Conservation (phyloP, 2,329 filamentous ascomycete species). For the Cercospora berteroae region DNA sequence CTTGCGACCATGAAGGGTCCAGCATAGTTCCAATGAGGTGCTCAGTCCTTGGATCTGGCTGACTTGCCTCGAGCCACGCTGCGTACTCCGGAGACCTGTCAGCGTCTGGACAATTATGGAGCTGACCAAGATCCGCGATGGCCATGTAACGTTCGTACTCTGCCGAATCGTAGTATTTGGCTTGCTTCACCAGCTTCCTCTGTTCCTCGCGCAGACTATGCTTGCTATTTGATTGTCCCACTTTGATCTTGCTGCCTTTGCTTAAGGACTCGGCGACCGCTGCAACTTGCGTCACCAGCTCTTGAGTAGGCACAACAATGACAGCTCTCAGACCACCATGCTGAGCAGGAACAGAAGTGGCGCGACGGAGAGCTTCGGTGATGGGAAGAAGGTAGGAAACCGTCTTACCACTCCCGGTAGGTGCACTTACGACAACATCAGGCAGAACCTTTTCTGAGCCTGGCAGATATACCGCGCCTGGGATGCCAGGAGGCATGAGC, state of each 20-base stretch:
- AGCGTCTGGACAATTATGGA: constrained; percentile 34
- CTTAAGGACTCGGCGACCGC: constrained; percentile 71
- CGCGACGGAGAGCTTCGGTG: constrained; percentile 67
- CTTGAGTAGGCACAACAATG: constrained; percentile 82
- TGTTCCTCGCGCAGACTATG: constrained; percentile 69
- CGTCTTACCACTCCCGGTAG: constrained; percentile 95
- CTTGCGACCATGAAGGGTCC: constrained; percentile 25
- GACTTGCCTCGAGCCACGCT: constrained; percentile 22
- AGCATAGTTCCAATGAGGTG: constrained; percentile 32
- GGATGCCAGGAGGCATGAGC: constrained; percentile 60
- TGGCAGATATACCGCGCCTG: constrained; percentile 28
- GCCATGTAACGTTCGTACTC: constrained; percentile 52
- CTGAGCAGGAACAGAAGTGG: constrained; percentile 39
- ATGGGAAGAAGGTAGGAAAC: constrained; percentile 87
- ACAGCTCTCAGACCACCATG: constrained; percentile 71
- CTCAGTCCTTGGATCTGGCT: constrained; percentile 24
- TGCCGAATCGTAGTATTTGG: constrained; percentile 60
- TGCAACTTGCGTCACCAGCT: constrained; percentile 72
- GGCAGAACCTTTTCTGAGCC: constrained; percentile 40
- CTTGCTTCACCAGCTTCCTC: constrained; percentile 59
- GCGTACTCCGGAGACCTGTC: constrained; percentile 39
- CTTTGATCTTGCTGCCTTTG: constrained; percentile 67
- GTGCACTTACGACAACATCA: constrained; percentile 85
- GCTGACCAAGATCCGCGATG: constrained; percentile 37
- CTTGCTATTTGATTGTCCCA: constrained; percentile 80